Evolutionary conservation across 2,329 filamentous ascomycete genomes (phyloP).

Genomic region (Chalaropsis ovoidea): DNA sequence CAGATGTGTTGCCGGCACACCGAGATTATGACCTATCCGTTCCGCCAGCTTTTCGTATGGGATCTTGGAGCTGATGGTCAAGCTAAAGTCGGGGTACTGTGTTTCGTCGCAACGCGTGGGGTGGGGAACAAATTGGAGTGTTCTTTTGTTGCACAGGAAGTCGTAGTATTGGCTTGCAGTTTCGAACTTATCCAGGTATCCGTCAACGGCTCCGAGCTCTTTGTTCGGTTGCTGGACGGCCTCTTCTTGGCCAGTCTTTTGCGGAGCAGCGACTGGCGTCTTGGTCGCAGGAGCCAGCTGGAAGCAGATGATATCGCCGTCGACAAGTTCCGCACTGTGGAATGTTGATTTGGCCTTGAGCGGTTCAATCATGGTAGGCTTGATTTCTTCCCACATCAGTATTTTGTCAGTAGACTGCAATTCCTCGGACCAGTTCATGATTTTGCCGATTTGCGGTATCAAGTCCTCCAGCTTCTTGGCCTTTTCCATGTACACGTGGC

Average conservation of each 20-base stretch:
- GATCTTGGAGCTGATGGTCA: constrained; percentile 79
- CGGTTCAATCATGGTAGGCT: constrained; percentile 90
- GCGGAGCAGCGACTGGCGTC: neutral
- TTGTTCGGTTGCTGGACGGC: neutral
- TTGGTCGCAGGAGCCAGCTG: constrained; percentile 39
- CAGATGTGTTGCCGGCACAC: constrained; percentile 72
- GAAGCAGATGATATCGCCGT: constrained; percentile 94
- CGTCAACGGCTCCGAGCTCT: constrained; percentile 23
- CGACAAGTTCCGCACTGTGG: constrained; percentile 85
- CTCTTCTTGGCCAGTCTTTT: neutral
- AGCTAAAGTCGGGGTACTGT: constrained; percentile 56
- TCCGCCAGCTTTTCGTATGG: constrained; percentile 78
- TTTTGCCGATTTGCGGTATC: constrained; percentile 62
- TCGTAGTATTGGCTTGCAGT: constrained; percentile 87
- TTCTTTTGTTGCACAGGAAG: constrained; percentile 74
- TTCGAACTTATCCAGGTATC: constrained; percentile 42
- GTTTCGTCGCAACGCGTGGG: constrained; percentile 45
- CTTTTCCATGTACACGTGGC: constrained; percentile 78
- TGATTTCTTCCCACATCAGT: constrained; percentile 90
- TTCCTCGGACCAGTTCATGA: constrained; percentile 78
- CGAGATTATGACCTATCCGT: constrained; percentile 68
- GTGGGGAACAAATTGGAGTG: constrained; percentile 66
- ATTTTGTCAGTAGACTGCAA: constrained; percentile 52
- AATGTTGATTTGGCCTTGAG: constrained; percentile 87
- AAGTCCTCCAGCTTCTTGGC: constrained; percentile 83